Percentiles rank a stretch among this genome's conserved stretches.
These are phyloP conservation scores for Jackrogersella multiformis DNA, from an alignment of 495 filamentous ascomycete species.

Conservation along the genomic window DNA sequence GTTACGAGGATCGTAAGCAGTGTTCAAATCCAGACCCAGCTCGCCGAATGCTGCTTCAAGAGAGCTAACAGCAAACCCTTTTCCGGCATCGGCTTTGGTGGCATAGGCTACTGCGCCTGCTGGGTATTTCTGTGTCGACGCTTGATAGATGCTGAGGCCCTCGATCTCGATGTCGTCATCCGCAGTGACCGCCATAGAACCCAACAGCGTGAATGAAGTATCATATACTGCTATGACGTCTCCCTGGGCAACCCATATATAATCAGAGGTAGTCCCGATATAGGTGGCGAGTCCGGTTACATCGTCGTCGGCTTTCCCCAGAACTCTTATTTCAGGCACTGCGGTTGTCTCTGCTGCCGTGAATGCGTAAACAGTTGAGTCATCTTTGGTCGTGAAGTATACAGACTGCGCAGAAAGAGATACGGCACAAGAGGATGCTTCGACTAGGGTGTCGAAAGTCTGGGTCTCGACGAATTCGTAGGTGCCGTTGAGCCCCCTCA, in stretches of 20 bases:
- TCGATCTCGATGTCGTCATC: conserved; percentile 41
- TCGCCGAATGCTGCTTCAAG: conserved; percentile 29
- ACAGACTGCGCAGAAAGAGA: conserved; percentile 39
- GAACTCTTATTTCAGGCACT: conserved; percentile 37
- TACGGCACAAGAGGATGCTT: conserved; percentile 42
- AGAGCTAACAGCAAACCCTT: conserved; percentile 42
- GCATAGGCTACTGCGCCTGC: conserved; percentile 40
- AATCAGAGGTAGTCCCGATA: conserved; percentile 34
- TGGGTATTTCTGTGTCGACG: conserved; percentile 31
- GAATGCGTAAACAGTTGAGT: conserved; percentile 40
- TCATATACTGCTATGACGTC: conserved; percentile 42
- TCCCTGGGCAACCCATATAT: conserved; percentile 42
- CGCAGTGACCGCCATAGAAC: conserved; percentile 33
- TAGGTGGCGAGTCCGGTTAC: conserved; percentile 44
- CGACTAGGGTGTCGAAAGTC: conserved; percentile 41
- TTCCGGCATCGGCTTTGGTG: conserved; percentile 29
- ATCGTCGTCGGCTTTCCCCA: conserved; percentile 36
- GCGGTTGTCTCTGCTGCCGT: conserved; percentile 34
- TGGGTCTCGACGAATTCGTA: conserved; percentile 44
- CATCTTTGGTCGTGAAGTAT: conserved; percentile 42
- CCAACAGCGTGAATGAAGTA: conserved; percentile 32
- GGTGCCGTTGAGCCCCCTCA: conserved; percentile 17
- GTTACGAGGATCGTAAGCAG: conserved; percentile 39
- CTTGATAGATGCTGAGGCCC: conserved; percentile 44
- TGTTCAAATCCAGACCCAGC: conserved; percentile 37